Evolutionary conservation across 108 stramenopile species (phyloP).

Genomic region (Cyclotella atomus): DNA sequence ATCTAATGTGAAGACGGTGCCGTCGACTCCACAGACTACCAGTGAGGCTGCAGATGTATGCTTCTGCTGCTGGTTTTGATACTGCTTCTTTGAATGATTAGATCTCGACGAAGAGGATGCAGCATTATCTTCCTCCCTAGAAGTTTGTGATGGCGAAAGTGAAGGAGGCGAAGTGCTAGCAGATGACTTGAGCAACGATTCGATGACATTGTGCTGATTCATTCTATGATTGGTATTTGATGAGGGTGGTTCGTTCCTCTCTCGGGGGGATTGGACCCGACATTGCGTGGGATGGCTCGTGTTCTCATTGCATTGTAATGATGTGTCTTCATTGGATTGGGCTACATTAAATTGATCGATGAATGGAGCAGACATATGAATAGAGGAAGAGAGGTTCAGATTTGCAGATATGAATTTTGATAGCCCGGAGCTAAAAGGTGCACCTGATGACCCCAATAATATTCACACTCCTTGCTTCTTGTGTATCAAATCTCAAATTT

Average conservation of each 20-base stretch:
- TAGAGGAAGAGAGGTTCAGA: no score
- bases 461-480: no score
- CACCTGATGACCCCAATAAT: no score
- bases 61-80: neutral
- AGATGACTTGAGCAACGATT: neutral
- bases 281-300: neutral
- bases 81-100: neutral
- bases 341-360: no score
- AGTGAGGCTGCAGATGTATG: slow-evolving; percentile 48
- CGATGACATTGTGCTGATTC: slow-evolving; percentile 2
- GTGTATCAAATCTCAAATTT: no score
- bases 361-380: no score
- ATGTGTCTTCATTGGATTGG: no score
- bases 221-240: neutral
- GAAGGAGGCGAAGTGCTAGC: neutral
- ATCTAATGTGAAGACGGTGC: slow-evolving; percentile 62
- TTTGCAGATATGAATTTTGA: no score
- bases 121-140: neutral
- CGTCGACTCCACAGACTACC: slow-evolving; percentile 72
- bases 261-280: slow-evolving; percentile 3
- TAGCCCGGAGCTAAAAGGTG: no score
- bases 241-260: neutral
- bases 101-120: neutral
- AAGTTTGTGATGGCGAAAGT: neutral
- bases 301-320: no score